Conservation (phyloP, 768 basidiomycete genomes). For the Boletellus ananiceps region DNA sequence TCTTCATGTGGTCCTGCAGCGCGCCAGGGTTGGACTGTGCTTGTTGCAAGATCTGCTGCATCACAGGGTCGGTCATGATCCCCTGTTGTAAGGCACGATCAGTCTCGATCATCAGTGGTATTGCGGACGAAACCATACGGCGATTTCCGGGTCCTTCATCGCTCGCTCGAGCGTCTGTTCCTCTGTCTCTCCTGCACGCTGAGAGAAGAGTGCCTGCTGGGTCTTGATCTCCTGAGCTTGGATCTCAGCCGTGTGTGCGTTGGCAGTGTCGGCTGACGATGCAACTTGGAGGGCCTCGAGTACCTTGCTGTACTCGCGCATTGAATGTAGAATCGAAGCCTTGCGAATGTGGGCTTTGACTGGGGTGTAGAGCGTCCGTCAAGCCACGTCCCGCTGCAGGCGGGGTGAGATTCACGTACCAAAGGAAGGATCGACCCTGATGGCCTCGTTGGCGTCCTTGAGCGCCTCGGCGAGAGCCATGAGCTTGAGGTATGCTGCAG, state of each 20-base stretch:
- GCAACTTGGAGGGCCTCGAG: slow-evolving; percentile 81
- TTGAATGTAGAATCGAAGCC: slow-evolving; percentile 73
- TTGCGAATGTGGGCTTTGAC: slow-evolving; percentile 98
- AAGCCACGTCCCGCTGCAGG: not conserved
- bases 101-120: not conserved
- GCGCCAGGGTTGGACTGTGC: slow-evolving; percentile 86
- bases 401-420: slow-evolving; percentile 41
- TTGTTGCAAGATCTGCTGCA: slow-evolving; percentile 94
- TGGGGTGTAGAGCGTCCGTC: not conserved
- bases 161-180: slow-evolving; percentile 91
- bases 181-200: slow-evolving; percentile 82
- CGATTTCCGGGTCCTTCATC: slow-evolving; percentile 96
- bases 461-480: slow-evolving; percentile 90
- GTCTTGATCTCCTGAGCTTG: slow-evolving; percentile 74
- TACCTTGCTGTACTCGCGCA: slow-evolving; percentile 90
- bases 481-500: slow-evolving; percentile 96
- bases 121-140: slow-evolving; percentile 46
- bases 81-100: slow-evolving; percentile 37
- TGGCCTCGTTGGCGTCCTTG: slow-evolving; percentile 92
- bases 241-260: slow-evolving; percentile 83
- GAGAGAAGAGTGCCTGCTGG: slow-evolving; percentile 70
- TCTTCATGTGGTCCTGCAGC: slow-evolving; percentile 95
- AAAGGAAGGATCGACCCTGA: slow-evolving; percentile 85
- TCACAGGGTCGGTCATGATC: slow-evolving; percentile 87
- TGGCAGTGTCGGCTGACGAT: slow-evolving; percentile 69